phyloP scores from a whole-genome alignment of 495 filamentous ascomycete species.

The Neurospora pannonica region DNA sequence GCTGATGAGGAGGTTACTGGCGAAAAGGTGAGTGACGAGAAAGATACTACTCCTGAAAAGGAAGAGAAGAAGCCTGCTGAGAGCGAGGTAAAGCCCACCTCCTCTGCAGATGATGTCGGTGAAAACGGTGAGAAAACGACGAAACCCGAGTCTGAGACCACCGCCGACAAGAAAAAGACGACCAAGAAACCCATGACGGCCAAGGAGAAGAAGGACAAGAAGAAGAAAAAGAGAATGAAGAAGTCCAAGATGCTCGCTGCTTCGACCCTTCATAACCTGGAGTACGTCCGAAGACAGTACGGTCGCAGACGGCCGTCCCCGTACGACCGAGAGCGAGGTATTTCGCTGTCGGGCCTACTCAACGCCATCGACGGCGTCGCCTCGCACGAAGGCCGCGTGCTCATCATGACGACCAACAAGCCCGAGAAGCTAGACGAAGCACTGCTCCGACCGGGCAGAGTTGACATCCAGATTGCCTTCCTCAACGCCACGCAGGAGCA shows the following conservation, averaged over 20 bases:
- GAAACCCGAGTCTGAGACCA: background rate
- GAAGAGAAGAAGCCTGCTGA: background rate
- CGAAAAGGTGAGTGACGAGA: background rate
- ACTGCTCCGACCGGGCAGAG: slow-evolving; percentile 64
- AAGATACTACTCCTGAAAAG: background rate
- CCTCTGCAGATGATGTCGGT: background rate
- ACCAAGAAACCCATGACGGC: slow-evolving; percentile 1
- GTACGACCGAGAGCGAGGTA: slow-evolving; percentile 28
- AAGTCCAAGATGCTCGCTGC: slow-evolving; percentile 24
- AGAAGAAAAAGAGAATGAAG: slow-evolving; percentile 19
- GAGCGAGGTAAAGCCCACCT: background rate
- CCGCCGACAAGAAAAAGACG: slow-evolving; percentile 3
- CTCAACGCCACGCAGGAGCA: slow-evolving; percentile 53
- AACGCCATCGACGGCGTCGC: slow-evolving; percentile 80
- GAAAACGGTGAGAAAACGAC: background rate
- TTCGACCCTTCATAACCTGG: background rate
- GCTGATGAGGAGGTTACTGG: slow-evolving; percentile 1
- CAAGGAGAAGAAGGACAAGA: slow-evolving; percentile 1
- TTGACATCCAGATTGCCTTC: slow-evolving; percentile 66
- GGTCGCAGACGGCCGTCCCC: background rate
- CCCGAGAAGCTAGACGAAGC: slow-evolving; percentile 66
- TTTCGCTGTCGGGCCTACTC: slow-evolving; percentile 69
- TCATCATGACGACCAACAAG: slow-evolving; percentile 81
- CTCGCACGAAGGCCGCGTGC: slow-evolving; percentile 67
- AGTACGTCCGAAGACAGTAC: background rate